Evolutionary conservation across 208 protist genomes (phyloP).

Genomic region (Trypanosoma theileri): DNA sequence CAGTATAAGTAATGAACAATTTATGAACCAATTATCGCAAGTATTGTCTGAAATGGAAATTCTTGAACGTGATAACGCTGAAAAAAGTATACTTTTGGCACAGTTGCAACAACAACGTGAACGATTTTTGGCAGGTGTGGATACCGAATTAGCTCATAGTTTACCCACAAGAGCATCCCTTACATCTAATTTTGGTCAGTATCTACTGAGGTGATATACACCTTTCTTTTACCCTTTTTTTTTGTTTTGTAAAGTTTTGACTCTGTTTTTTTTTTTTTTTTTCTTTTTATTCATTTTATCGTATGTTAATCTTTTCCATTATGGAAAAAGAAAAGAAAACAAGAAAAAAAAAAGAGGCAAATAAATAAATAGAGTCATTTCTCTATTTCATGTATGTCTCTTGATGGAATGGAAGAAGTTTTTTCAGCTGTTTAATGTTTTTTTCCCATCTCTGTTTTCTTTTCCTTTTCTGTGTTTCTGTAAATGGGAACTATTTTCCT

Average conservation of each 20-base stretch:
- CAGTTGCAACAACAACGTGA: slow-evolving; percentile 45
- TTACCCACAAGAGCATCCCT: neutral
- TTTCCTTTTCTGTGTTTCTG: too few relatives aligned
- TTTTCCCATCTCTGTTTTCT: too few relatives aligned
- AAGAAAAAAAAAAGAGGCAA: too few relatives aligned
- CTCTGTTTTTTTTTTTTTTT: neutral
- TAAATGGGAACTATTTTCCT: too few relatives aligned
- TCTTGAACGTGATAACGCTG: slow-evolving; percentile 35
- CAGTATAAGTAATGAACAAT: neutral
- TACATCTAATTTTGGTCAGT: slow-evolving; percentile 2
- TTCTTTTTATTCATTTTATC: neutral
- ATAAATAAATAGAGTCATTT: too few relatives aligned
- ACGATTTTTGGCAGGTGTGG: slow-evolving; percentile 53
- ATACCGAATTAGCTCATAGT: slow-evolving; percentile 25
- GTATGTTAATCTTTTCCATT: too few relatives aligned
- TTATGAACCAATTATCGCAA: slow-evolving; percentile 28
- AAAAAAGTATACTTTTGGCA: slow-evolving; percentile 24
- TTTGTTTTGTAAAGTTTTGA: slow-evolving; percentile 11
- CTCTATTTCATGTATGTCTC: too few relatives aligned
- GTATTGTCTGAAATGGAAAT: slow-evolving; percentile 38
- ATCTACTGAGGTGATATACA: slow-evolving; percentile 9
- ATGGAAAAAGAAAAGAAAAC: too few relatives aligned
- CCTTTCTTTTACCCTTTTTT: neutral
- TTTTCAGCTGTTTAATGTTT: too few relatives aligned
- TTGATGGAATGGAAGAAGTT: too few relatives aligned